Evolutionary conservation across 208 protist genomes (phyloP).

Genomic region (Hexamita inflata): DNA sequence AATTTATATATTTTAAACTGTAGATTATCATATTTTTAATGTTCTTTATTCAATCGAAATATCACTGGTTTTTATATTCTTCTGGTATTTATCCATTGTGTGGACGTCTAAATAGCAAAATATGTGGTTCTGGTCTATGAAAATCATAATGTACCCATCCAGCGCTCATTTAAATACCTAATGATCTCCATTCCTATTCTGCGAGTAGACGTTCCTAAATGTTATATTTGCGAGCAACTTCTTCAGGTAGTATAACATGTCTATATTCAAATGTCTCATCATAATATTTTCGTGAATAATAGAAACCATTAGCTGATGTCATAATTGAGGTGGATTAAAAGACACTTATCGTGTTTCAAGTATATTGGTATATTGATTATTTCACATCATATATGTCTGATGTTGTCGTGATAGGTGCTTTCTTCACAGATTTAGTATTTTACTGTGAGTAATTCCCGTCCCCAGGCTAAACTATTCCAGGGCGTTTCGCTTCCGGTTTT

Average conservation of each 20-base stretch:
- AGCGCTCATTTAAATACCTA: conserved; percentile 16
- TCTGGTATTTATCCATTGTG: conserved; percentile 16
- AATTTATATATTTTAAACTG: too few relatives aligned
- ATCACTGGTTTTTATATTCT: too few relatives aligned
- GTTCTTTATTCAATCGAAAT: too few relatives aligned
- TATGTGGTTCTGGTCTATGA: conserved; percentile 33
- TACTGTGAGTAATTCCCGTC: background rate
- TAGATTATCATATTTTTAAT: too few relatives aligned
- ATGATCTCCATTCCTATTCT: conserved; percentile 15
- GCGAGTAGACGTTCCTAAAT: conserved; percentile 1
- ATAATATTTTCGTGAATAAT: conserved; percentile 28
- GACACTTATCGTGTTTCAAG: too few relatives aligned
- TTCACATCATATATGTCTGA: background rate
- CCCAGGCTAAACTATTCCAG: background rate
- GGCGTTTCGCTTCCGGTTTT: background rate
- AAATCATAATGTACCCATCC: conserved; percentile 32
- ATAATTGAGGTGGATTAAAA: too few relatives aligned
- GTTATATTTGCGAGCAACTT: background rate
- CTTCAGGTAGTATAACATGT: conserved; percentile 21
- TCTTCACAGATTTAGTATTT: conserved; percentile 2
- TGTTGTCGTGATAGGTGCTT: background rate
- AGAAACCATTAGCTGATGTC: conserved; percentile 34
- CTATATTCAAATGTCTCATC: conserved; percentile 30
- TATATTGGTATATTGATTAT: too few relatives aligned
- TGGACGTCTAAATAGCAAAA: conserved; percentile 27